Conservation (phyloP, 1,284 basidiomycete genomes). For the Papiliotrema nemorosa region DNA sequence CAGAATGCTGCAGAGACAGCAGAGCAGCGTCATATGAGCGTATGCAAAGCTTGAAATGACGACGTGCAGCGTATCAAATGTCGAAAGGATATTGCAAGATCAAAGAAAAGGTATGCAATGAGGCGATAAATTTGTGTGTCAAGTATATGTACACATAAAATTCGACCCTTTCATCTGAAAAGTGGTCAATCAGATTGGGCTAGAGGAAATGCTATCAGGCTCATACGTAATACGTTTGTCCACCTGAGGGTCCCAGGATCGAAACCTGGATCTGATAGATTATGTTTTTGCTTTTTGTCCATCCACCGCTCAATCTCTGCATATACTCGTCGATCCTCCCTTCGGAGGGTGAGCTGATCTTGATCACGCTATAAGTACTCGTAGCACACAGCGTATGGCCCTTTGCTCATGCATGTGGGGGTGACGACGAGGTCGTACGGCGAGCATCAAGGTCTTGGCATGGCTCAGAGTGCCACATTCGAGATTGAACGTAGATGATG, state of each 20-base stretch:
- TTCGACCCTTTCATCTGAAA: not conserved
- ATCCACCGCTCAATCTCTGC: not conserved
- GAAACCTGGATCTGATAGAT: slow-evolving; percentile 11
- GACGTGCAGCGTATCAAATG: too few relatives aligned
- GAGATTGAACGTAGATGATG: too few relatives aligned
- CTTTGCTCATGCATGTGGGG: not conserved
- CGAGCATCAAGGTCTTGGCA: too few relatives aligned
- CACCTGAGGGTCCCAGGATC: slow-evolving; percentile 14
- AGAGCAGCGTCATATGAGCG: too few relatives aligned
- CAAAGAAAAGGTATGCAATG: too few relatives aligned
- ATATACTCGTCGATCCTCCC: not conserved
- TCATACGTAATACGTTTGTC: slow-evolving; percentile 7
- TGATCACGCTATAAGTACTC: not conserved
- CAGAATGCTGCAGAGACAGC: too few relatives aligned
- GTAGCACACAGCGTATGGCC: too few relatives aligned
- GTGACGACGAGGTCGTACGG: not conserved
- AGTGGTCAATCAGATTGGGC: not conserved
- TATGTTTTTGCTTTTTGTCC: slow-evolving; percentile 7
- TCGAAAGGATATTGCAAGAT: too few relatives aligned
- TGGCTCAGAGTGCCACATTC: too few relatives aligned
- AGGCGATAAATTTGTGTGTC: too few relatives aligned
- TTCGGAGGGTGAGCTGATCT: not conserved
- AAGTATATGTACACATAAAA: slow-evolving; percentile 7
- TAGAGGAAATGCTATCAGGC: slow-evolving; percentile 4
- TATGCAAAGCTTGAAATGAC: too few relatives aligned